Evolutionary conservation across 2,329 filamentous ascomycete genomes (phyloP).

Genomic region (Didymella pinodella): DNA sequence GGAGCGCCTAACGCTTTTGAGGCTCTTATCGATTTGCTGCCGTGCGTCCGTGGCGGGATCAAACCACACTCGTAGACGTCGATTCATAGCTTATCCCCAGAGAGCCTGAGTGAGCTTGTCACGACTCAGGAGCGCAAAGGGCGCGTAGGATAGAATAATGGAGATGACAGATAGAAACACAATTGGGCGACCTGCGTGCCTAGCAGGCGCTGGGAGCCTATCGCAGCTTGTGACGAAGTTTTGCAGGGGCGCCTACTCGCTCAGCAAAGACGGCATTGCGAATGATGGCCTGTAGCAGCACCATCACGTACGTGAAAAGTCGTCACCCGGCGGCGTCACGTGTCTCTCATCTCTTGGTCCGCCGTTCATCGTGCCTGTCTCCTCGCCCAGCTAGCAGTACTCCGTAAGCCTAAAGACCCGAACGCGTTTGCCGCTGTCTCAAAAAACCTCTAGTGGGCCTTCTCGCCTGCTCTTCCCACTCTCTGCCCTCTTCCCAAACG

Average conservation of each 20-base stretch:
- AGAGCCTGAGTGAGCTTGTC: conserved; percentile 14
- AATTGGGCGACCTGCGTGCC: conserved; percentile 28
- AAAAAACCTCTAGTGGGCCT: conserved; percentile 27
- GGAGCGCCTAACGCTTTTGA: conserved; percentile 23
- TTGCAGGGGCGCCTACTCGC: conserved; percentile 26
- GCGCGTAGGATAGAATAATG: conserved; percentile 24
- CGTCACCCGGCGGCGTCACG: conserved; percentile 27
- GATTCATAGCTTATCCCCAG: conserved; percentile 18
- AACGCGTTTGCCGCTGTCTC: conserved; percentile 36
- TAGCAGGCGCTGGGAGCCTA: conserved; percentile 23
- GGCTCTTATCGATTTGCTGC: conserved; percentile 36
- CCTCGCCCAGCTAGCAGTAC: conserved; percentile 16
- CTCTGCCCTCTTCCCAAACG: conserved; percentile 10
- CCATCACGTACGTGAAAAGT: conserved; percentile 22
- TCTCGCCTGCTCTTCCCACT: conserved; percentile 26
- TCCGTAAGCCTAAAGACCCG: conserved; percentile 27
- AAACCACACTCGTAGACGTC: conserved; percentile 19
- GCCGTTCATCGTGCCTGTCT: conserved; percentile 17
- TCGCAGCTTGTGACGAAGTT: conserved; percentile 18
- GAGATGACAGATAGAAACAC: conserved; percentile 29
- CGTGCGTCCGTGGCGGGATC: conserved; percentile 24
- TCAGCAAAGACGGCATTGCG: conserved; percentile 24
- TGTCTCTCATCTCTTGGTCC: conserved; percentile 14
- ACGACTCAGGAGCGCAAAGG: conserved; percentile 31
- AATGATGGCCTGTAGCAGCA: conserved; percentile 9